Base-by-base conservation (phyloP, 306 rosid genomes). In the Cucurbita maxima region DNA sequence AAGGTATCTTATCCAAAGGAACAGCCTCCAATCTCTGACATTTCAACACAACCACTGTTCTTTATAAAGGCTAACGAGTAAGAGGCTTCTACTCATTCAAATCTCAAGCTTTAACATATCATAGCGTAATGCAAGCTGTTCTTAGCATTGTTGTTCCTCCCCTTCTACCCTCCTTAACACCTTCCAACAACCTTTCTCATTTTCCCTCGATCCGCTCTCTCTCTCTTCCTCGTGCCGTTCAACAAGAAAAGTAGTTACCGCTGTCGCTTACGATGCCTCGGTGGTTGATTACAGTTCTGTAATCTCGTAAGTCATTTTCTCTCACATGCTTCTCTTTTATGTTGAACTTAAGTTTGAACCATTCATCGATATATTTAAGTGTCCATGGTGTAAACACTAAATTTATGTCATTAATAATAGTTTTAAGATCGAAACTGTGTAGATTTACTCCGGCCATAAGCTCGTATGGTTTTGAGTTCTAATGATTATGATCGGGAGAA, bases 41-140 rank as follows among this genome's bases (percentile, higher is more conserved):
- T n/a, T 56, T 13, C 53, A 48, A 48, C 53, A 53, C 58, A n/a
- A n/a, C 58, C 58, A 5, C 67, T 59, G 48, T 60, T 34, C 44
- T 34, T 13, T 59, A 34, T 59, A 59, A 30, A 59, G n/a, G 66
- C 4, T 34, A 34, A 34, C 34, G 16, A 13, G 5, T 6, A 14
- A 34, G 20, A 12, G 14, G 19, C 44, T 34, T 34, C 9, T 59
- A 1, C 44, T 59, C 66, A 22, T 58, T 13, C 44, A 59, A 59
- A 13, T 59, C 66, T 34, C 64, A 58, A 57, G 4, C 64, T 59
- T 34, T 52, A 15, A 52, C 56, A 5, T 52, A 52, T 40, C 6
- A 4, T 5, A 57, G 12, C 38, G 79, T 80, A 76, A 89, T 87
- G 96, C 96, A 83, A 82, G 77, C 88, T 36, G 76, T 84, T 77